Evolutionary conservation across 768 basidiomycete species (phyloP), one percentile per base, ranked within the genome.

Genomic region (Mycena galericulata): DNA sequence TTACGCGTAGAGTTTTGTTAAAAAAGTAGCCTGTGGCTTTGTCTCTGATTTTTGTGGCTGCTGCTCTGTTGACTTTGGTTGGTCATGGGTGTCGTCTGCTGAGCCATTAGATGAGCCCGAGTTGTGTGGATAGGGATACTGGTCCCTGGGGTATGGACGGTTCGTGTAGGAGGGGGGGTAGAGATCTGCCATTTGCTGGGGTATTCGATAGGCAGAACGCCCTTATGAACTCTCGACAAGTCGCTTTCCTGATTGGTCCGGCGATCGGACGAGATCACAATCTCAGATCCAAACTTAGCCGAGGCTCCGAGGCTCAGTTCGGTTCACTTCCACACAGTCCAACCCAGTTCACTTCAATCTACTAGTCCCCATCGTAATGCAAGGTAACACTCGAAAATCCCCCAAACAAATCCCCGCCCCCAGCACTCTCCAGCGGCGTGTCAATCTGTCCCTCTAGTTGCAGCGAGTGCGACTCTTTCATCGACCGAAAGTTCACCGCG

Each of bases 1-100:
- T 75, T 76, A 95, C 95, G 92, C 92, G 88, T 97, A 98, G 55
- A 98, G 88, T 86, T 97, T 97, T 79, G 96, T 98, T 76, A 98
- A 86, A 79, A 98, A 98, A n/a, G 96, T 97, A 0, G 94, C 92
- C 84, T 96, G 93, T 0, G 92, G 93, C 80, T 96, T 95, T 61
- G 88, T 82, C 71, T 93, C 92, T 45, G 88, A 76, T 83, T 93
- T 94, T 78, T 83, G 82, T n/a, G 85, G 81, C 45, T 77, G 78
- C 34, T 78, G 78, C 32, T 86, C 83, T 17, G 73, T 30, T 22
- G 81, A 76, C 72, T 86, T 86, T 41, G 88, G 81, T 49, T 82
- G 79, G 38, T 89, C 86, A 65, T 87, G 82, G 76, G 77, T 72
- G 34, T 88, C 88, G 69, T 88, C 88, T 12, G 84, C 82, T 49